Conservation (phyloP, 2,329 filamentous ascomycete species). For the Raffaelea albimanens region DNA sequence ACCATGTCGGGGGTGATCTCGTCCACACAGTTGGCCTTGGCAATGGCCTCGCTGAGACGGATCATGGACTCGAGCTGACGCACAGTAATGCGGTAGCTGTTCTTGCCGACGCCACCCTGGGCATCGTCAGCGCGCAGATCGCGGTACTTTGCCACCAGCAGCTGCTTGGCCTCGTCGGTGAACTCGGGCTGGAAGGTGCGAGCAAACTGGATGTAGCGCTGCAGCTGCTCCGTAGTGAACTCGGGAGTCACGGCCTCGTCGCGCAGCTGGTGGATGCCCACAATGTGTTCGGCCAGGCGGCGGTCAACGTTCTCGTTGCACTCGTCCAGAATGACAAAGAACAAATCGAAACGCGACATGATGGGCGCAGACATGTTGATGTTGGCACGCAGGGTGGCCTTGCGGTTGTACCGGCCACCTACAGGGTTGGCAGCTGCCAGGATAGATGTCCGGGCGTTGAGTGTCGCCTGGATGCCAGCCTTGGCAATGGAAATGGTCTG, state of each 20-base stretch:
- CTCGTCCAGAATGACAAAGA: conserved; percentile 95
- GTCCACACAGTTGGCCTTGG: conserved; percentile 92
- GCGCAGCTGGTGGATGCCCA: conserved; percentile 83
- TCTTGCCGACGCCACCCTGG: conserved; percentile 85
- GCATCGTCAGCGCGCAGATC: conserved; percentile 88
- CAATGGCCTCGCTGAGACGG: conserved; percentile 91
- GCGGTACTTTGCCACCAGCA: conserved; percentile 89
- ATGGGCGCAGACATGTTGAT: conserved; percentile 99
- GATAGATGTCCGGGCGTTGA: conserved; percentile 92
- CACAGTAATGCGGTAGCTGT: conserved; percentile 96
- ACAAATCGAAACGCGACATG: conserved; percentile 98
- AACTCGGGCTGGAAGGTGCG: conserved; percentile 91
- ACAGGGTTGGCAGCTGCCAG: conserved; percentile 95
- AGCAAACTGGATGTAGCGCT: conserved; percentile 95
- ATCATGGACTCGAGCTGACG: conserved; percentile 94
- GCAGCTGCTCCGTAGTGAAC: conserved; percentile 91
- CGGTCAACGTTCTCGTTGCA: conserved; percentile 89
- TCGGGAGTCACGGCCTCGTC: conserved; percentile 88
- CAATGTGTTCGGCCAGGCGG: conserved; percentile 88
- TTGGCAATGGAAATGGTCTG: conserved; percentile 99
- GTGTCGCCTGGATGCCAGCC: conserved; percentile 92
- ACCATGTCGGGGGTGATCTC: conserved; percentile 82
- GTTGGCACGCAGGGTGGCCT: conserved; percentile 84
- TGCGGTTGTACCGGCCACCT: conserved; percentile 93
- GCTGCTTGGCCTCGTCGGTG: conserved; percentile 72